These are phyloP conservation scores for Taxawa tesnikishii DNA, from an alignment of 2,329 filamentous ascomycete genomes.

Conservation along the genomic window DNA sequence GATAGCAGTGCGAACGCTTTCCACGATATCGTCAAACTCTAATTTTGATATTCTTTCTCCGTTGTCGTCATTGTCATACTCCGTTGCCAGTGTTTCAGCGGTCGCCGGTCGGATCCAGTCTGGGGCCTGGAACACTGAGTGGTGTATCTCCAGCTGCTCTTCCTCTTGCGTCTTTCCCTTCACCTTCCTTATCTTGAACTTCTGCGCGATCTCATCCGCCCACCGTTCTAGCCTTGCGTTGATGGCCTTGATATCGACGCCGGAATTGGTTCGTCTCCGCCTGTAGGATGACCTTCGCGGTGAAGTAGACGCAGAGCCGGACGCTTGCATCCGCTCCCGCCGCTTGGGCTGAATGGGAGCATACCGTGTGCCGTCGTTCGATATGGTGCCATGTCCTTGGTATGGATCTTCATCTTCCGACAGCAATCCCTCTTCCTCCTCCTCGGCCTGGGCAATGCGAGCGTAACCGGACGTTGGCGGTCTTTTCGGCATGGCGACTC, in stretches of 20 bases:
- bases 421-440: constrained; percentile 30
- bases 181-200: constrained; percentile 78
- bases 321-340: constrained; percentile 31
- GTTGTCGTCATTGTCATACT: constrained; percentile 23
- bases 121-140: constrained; percentile 90
- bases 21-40: constrained; percentile 79
- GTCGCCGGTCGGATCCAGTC: constrained; percentile 75
- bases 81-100: constrained; percentile 55
- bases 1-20: constrained; percentile 83
- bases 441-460: constrained; percentile 39
- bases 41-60: constrained; percentile 58
- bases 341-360: constrained; percentile 34
- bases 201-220: constrained; percentile 95
- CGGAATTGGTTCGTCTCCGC: constrained; percentile 61
- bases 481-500: constrained; percentile 17
- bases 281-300: constrained; percentile 20
- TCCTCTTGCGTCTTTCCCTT: constrained; percentile 66
- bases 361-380: constrained; percentile 23
- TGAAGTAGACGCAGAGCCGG: constrained; percentile 19
- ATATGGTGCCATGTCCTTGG: constrained; percentile 20
- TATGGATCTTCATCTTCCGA: constrained; percentile 23
- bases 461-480: constrained; percentile 38
- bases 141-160: constrained; percentile 86
- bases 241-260: constrained; percentile 95
- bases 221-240: constrained; percentile 90